Evolutionary conservation across 495 filamentous ascomycete genomes (phyloP).

Genomic region (Baudoinia panamericana): DNA sequence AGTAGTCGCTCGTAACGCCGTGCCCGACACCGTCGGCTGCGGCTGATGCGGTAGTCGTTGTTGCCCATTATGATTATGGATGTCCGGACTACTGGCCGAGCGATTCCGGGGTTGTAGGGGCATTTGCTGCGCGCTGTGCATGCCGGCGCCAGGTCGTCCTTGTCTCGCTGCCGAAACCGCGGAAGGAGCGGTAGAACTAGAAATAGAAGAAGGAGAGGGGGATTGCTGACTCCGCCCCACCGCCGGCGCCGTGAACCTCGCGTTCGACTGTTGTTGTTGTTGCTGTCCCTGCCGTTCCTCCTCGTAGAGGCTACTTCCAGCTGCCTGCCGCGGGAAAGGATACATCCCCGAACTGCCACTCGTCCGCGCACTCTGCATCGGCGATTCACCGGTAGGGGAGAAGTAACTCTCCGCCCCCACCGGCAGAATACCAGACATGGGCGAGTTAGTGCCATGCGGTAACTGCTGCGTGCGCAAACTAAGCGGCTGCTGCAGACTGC

Average conservation of each 20-base stretch:
- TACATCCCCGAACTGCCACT: slow-evolving; percentile 34
- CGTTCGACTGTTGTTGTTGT: slow-evolving; percentile 28
- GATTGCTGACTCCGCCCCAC: no score
- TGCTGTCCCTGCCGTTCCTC: slow-evolving; percentile 1
- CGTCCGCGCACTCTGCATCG: slow-evolving; percentile 25
- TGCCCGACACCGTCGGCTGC: not conserved
- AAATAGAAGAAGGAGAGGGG: no score
- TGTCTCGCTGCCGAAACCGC: no score
- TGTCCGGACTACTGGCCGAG: slow-evolving; percentile 59
- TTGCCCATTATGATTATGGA: slow-evolving; percentile 41
- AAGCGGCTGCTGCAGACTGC: slow-evolving; percentile 40
- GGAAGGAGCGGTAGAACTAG: no score
- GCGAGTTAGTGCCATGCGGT: slow-evolving; percentile 38
- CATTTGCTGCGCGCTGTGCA: slow-evolving; percentile 41
- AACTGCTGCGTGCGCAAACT: slow-evolving; percentile 50
- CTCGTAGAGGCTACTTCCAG: slow-evolving; percentile 4
- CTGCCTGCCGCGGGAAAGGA: slow-evolving; percentile 65
- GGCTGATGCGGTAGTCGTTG: no score
- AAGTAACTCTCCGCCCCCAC: slow-evolving; percentile 63
- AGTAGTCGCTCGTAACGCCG: not conserved
- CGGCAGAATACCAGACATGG: slow-evolving; percentile 20
- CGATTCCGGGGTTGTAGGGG: slow-evolving; percentile 42
- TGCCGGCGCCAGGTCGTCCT: slow-evolving; percentile 20
- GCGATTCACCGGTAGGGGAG: slow-evolving; percentile 74
- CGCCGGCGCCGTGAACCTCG: slow-evolving; percentile 77